Evolutionary conservation across 2,329 filamentous ascomycete species (phyloP), one percentile per base, ranked within the genome.

Genomic region (Phialocephala subalpina): DNA sequence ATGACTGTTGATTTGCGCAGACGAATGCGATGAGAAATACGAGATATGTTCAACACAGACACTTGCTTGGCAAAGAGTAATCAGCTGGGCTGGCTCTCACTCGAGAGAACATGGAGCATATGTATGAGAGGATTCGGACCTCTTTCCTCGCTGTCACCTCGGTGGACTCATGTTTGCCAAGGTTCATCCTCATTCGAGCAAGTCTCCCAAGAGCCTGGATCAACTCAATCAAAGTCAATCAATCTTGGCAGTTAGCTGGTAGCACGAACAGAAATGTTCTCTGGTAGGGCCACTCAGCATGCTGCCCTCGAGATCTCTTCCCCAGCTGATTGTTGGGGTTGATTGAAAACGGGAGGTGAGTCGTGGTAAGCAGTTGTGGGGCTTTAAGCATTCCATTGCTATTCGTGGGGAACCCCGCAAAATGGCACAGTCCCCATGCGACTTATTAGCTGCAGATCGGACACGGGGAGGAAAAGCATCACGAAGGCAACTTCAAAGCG

Each of bases 381-480:
- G 6, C n/a, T 12, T 18, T 12, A n/a, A 22, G 16, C 11, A 33
- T 8, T 9, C 12, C 14, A 5, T 33, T 53, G 49, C 49, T 16
- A 53, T 53, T 53, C 49, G 49, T 53, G 49, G 49, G 45, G 49
- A 53, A 33, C 49, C 49, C 49, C 49, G 49, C 49, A 27, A 53
- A 16, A 3, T 33, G 22, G 49, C 47, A 53, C 16, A 5, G 25
- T 16, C 16, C 3, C 49, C 49, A 53, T 27, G 25, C 14, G 25
- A n/a, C 1, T 33, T 5, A 12, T 4, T 53, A 11, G 49, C 49
- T 16, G 49, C 25, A 18, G 49, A n/a, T n/a, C 14, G 25, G 49
- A n/a, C 12, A 7, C 11, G 49, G 25, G 25, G 45, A 49, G 11
- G 8, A 18, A 49, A n/a, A 25, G 18, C n/a, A 22, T 25, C 20